Evolutionary conservation across 2,329 filamentous ascomycete genomes (phyloP), one percentile per base, ranked within the genome.

Genomic region (Stagonosporopsis chrysanthemi): DNA sequence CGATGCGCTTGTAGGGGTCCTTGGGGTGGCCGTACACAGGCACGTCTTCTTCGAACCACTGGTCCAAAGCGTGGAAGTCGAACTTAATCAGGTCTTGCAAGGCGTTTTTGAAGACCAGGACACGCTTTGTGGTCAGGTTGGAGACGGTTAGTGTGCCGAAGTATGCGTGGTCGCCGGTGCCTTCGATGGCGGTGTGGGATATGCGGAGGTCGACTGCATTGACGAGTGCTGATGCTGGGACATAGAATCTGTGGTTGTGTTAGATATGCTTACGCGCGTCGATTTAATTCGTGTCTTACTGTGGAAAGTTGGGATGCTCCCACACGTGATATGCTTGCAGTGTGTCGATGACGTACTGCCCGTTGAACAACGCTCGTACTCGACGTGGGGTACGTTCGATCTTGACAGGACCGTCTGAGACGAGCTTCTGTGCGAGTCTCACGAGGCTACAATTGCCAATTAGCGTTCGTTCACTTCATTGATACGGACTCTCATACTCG

Each of bases 1-100:
- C 87, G 58, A 90, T 77, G 12, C 88, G 82, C 63, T 87, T 88
- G 75, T 84, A 89, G 0, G 87, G 88, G 51, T 90, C 87, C 61
- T 88, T 89, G 0, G 87, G 87, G 56, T 90, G 88, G 3, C 85
- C 80, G 64, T 82, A 82, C 52, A 89, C 83, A 1, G 81, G 82
- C 0, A 78, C 76, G 47, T 88, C 85, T 73, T 89, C 87, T 66
- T 88, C 86, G 62, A 81, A 81, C 81, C 81, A 84, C 43, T 77
- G 69, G 38, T 81, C 79, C 44, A 75, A 44, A 5, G 63, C 65
- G 5, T 56, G 38, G 46, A 76, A 75, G 23, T 74, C 69, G 3
- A 76, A 50, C 39, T 72, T 74, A 6, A 74, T 64, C 11, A 76
- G 64, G 11, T 68, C 61, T 4, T 63, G 53, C 7, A 77, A 59